These are phyloP conservation scores for Neurospora sp. DNA, from an alignment of 495 filamentous ascomycete genomes.

Conservation along the genomic window DNA sequence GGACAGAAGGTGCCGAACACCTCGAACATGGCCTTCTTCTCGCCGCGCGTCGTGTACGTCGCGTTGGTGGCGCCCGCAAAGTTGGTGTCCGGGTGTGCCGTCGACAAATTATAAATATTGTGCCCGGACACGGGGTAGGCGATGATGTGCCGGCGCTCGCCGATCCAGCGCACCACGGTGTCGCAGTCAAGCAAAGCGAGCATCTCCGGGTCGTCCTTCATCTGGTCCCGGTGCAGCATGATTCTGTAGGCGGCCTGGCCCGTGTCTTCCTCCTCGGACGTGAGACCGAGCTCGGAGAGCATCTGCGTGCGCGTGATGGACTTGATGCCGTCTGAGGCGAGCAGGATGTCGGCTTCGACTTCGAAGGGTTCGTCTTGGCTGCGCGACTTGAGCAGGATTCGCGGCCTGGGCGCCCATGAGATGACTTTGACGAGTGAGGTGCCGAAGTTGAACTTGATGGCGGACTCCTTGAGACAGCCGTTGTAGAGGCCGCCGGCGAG, in stretches of 20 bases:
- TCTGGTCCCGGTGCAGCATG: conserved; percentile 60
- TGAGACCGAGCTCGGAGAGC: conserved; percentile 43
- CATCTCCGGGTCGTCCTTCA: conserved; percentile 57
- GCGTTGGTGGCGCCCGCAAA: conserved; percentile 62
- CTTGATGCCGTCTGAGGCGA: conserved; percentile 69
- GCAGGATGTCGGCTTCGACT: conserved; percentile 55
- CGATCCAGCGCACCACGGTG: conserved; percentile 68
- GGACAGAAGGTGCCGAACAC: conserved; percentile 65
- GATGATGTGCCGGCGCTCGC: conserved; percentile 69
- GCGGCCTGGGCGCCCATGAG: conserved; percentile 44
- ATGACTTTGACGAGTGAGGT: conserved; percentile 41
- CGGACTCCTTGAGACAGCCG: conserved; percentile 51
- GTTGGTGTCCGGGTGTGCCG: conserved; percentile 62
- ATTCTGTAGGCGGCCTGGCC: conserved; percentile 78
- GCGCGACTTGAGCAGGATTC: conserved; percentile 47
- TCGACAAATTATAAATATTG: conserved; percentile 69
- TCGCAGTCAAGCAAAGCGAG: conserved; percentile 55
- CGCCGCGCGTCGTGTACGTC: conserved; percentile 65
- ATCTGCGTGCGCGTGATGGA: conserved; percentile 50
- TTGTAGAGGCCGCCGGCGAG: conserved; percentile 60
- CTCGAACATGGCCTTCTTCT: conserved; percentile 55
- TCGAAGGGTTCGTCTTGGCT: conserved; percentile 38
- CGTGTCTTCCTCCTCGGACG: conserved; percentile 55
- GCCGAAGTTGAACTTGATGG: conserved; percentile 62
- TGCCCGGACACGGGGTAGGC: conserved; percentile 69